Percentiles rank a stretch among this genome's conserved stretches.
Conservation (phyloP, 352 stramenopile species). For the Pelagophyceae sp. region DNA sequence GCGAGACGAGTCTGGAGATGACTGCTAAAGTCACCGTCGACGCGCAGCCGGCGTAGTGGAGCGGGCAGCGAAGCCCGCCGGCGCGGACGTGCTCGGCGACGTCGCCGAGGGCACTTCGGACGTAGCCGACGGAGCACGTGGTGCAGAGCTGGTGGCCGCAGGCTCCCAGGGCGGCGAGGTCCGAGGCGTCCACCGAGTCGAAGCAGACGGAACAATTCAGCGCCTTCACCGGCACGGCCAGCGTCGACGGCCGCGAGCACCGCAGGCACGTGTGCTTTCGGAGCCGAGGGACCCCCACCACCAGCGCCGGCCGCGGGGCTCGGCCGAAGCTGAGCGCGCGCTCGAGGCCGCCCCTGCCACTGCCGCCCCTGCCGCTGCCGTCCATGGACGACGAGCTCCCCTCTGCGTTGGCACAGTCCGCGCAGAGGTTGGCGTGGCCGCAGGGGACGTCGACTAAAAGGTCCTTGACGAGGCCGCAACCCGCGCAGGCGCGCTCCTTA, state of each 20-base stretch:
- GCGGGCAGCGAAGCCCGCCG: background rate
- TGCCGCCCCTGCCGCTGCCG: too few species aligned
- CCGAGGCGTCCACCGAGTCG: background rate
- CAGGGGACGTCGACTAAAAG: constrained; percentile 3
- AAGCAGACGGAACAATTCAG: constrained; percentile 3
- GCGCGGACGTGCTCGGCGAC: background rate
- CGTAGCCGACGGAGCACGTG: constrained; percentile 7
- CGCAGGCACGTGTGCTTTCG: background rate
- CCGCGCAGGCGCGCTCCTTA: background rate
- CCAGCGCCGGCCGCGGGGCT: too few species aligned
- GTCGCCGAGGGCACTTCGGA: background rate
- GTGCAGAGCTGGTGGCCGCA: constrained; percentile 9
- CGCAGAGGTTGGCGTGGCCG: background rate
- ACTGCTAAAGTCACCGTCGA: background rate
- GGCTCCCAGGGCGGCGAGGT: background rate
- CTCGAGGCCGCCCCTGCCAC: too few species aligned
- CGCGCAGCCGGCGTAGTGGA: background rate
- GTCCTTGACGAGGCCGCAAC: background rate
- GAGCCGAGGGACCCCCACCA: background rate
- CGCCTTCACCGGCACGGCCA: background rate
- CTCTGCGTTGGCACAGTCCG: background rate
- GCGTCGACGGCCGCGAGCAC: background rate
- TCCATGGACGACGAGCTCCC: too few species aligned
- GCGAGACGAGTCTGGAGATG: background rate
- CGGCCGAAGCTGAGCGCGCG: too few species aligned